Evolutionary conservation across 75 land plant genomes (phyloP).

Genomic region (Pseudotsuga menziesii): DNA sequence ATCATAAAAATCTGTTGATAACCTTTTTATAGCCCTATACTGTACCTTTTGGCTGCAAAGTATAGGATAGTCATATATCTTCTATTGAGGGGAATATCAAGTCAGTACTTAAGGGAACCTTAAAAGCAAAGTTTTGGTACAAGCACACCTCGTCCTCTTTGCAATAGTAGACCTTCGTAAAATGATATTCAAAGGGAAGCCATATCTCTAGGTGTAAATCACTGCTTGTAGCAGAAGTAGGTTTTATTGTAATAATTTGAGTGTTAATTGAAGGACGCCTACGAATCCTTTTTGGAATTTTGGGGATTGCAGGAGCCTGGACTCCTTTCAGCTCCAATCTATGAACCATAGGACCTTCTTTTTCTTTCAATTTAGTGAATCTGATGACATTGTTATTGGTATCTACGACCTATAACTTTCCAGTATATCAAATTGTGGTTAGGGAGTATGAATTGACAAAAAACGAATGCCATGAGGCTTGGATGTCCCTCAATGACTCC

Average conservation of each 20-base stretch:
- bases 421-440: too few species aligned
- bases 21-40: not conserved
- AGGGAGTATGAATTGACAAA: too few species aligned
- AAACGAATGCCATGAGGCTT: too few species aligned
- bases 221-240: conserved; percentile 55
- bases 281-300: conserved; percentile 57
- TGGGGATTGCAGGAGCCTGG: conserved; percentile 58
- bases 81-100: conserved; percentile 14
- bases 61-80: conserved; percentile 28
- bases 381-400: conserved; percentile 92
- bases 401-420: conserved; percentile 79
- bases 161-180: conserved; percentile 94
- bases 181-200: conserved; percentile 82
- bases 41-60: conserved; percentile 35
- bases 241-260: conserved; percentile 42
- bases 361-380: conserved; percentile 44
- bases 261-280: conserved; percentile 59
- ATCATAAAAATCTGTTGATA: not conserved
- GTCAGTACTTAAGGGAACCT: conserved; percentile 57
- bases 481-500: too few species aligned
- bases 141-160: conserved; percentile 96
- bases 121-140: conserved; percentile 71
- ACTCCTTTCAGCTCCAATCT: conserved; percentile 93
- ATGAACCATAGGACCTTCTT: conserved; percentile 30
- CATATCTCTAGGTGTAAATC: conserved; percentile 54